These are phyloP conservation scores for Cutaneotrichosporon sp. DNA, from an alignment of 1,284 basidiomycete species.

Conservation along the genomic window DNA sequence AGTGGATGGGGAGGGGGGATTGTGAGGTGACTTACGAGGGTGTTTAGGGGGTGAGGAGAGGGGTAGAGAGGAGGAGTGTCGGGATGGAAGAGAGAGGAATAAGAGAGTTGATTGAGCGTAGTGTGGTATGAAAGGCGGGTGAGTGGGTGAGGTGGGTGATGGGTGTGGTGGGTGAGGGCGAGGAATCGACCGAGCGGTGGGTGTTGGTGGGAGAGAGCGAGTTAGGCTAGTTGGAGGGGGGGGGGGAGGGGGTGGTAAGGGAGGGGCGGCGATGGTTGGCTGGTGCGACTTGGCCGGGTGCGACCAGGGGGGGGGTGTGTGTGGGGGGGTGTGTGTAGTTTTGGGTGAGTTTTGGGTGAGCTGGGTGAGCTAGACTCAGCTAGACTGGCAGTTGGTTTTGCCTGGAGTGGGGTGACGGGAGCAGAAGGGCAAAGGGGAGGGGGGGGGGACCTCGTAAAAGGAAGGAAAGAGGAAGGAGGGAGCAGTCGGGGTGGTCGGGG, in stretches of 20 bases:
- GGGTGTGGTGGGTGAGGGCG: background rate
- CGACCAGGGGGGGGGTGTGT: background rate
- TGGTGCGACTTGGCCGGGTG: background rate
- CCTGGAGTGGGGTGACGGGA: too few relatives aligned
- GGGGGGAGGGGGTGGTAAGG: background rate
- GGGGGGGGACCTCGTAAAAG: too few relatives aligned
- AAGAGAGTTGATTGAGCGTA: too few relatives aligned
- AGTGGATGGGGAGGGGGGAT: background rate
- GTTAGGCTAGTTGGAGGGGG: background rate
- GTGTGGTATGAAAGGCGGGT: conserved; percentile 8
- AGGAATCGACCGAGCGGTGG: background rate
- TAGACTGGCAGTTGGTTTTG: too few relatives aligned
- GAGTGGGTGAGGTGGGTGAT: conserved; percentile 1
- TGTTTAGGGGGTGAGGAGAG: background rate
- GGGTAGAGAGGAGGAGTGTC: conserved; percentile 7
- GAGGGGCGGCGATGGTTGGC: too few relatives aligned
- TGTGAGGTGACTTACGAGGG: conserved; percentile 14
- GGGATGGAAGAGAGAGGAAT: conserved; percentile 10
- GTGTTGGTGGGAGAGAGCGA: background rate
- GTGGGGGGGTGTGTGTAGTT: background rate
- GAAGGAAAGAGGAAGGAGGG: too few relatives aligned
- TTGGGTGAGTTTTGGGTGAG: background rate
- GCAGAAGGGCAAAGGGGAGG: too few relatives aligned
- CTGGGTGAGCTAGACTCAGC: too few relatives aligned
- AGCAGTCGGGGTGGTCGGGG: too few relatives aligned